These are phyloP conservation scores for Mycena albidolilacea DNA, from an alignment of 768 basidiomycete genomes.

Conservation along the genomic window DNA sequence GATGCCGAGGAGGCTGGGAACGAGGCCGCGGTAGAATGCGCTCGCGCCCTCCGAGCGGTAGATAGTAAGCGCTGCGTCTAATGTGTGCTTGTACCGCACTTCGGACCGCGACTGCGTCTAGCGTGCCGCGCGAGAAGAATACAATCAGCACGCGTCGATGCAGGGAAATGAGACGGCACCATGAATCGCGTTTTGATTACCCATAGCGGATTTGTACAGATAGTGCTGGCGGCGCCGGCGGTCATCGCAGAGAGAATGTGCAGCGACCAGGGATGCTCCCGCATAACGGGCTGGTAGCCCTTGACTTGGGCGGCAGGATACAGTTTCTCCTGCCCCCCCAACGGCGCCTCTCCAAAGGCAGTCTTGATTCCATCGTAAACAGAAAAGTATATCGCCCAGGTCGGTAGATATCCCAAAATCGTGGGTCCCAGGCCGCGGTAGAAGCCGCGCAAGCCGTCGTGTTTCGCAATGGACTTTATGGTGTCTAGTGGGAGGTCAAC, in stretches of 20 bases:
- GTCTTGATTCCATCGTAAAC: conserved; percentile 97
- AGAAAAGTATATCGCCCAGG: conserved; percentile 99
- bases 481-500: conserved; percentile 50
- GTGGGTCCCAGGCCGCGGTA: conserved; percentile 99
- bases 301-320: conserved; percentile 90
- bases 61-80: conserved; percentile 91
- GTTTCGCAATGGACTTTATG: conserved; percentile 64
- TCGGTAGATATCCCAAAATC: conserved; percentile 95
- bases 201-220: conserved; percentile 97
- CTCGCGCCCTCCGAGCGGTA: conserved; percentile 89
- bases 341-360: conserved; percentile 77
- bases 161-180: conserved; percentile 63
- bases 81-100: conserved; percentile 87
- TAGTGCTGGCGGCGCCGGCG: conserved; percentile 93
- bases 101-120: conserved; percentile 90
- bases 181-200: conserved; percentile 99
- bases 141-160: conserved; percentile 16
- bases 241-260: conserved; percentile 97
- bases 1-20: conserved; percentile 95
- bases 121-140: conserved; percentile 26
- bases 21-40: conserved; percentile 95
- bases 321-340: conserved; percentile 68
- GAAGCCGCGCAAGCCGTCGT: conserved; percentile 88
- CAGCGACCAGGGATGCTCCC: conserved; percentile 88
- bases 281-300: conserved; percentile 85